phyloP scores from a whole-genome alignment of 208 protist species.

The Phytomonas serpens region DNA sequence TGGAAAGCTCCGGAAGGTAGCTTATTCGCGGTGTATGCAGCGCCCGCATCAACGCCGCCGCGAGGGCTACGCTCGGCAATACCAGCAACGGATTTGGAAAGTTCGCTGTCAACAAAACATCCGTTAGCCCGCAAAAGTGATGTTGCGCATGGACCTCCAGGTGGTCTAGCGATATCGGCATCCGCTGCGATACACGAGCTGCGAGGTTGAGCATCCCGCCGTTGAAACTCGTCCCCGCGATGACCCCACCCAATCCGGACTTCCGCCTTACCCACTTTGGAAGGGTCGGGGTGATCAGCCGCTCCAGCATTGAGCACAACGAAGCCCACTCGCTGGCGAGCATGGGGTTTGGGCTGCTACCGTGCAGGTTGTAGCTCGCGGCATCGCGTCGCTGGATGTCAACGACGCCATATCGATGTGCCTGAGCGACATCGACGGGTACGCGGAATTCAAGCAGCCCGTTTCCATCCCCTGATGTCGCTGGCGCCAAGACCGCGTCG shows the following conservation, averaged over 20 bases:
- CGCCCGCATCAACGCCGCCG: slow-evolving; percentile 45
- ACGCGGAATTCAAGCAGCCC: slow-evolving; percentile 31
- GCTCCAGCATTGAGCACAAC: slow-evolving; percentile 30
- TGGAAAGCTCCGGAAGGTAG: slow-evolving; percentile 64
- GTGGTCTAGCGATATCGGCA: slow-evolving; percentile 48
- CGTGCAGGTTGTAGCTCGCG: slow-evolving; percentile 21
- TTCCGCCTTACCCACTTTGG: slow-evolving; percentile 60
- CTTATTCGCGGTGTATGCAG: slow-evolving; percentile 47
- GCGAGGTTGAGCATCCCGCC: slow-evolving; percentile 68
- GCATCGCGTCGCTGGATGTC: slow-evolving; percentile 39
- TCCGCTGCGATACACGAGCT: slow-evolving; percentile 66
- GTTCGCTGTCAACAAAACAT: slow-evolving; percentile 58
- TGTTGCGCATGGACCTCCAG: slow-evolving; percentile 57
- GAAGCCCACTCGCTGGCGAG: slow-evolving; percentile 43
- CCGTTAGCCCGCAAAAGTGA: slow-evolving; percentile 77
- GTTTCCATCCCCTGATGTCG: not conserved
- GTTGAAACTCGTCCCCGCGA: slow-evolving; percentile 62
- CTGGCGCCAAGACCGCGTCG: not conserved
- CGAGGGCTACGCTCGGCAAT: slow-evolving; percentile 51
- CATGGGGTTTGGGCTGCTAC: slow-evolving; percentile 69
- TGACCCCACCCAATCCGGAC: slow-evolving; percentile 41
- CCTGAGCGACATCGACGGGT: slow-evolving; percentile 36
- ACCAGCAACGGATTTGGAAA: slow-evolving; percentile 61
- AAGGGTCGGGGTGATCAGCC: slow-evolving; percentile 22
- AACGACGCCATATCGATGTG: slow-evolving; percentile 52